phyloP scores from a whole-genome alignment of 1,284 basidiomycete species.

The Leccinum solheimii region DNA sequence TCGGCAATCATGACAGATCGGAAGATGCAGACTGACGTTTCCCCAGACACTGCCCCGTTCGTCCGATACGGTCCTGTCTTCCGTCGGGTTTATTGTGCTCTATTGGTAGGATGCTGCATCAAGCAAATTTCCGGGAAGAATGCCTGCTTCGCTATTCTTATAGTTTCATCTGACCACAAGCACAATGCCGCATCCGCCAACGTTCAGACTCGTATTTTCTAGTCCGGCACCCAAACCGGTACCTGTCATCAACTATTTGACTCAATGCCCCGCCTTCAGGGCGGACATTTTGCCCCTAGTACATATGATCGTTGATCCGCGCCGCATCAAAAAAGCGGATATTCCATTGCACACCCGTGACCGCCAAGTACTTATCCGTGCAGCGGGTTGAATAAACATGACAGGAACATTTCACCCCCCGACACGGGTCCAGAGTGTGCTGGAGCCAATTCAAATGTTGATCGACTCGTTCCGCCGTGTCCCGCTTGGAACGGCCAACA shows the following conservation, averaged over 20 bases:
- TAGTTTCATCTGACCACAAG: not conserved
- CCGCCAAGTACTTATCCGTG: not conserved
- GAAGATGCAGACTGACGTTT: not conserved
- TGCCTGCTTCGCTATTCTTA: not conserved
- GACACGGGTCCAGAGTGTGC: not conserved
- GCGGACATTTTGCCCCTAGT: not conserved
- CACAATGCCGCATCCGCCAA: not conserved
- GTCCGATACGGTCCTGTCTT: not conserved
- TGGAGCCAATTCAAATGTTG: not conserved
- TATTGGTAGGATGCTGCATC: not conserved
- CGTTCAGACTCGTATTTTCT: not conserved
- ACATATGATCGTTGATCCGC: not conserved
- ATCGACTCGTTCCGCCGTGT: not conserved
- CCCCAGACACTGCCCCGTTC: conserved; percentile 5
- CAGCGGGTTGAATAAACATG: not conserved
- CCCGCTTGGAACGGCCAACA: not conserved
- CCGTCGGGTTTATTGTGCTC: not conserved
- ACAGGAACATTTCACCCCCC: not conserved
- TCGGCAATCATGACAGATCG: not conserved
- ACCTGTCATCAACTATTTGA: not conserved
- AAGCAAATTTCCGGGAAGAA: not conserved
- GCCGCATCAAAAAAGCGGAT: not conserved
- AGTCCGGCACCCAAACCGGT: not conserved
- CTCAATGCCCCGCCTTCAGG: not conserved
- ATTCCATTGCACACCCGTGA: not conserved